phyloP scores from a whole-genome alignment of 2,329 filamentous ascomycete species.

The Scortechinia acanthostroma region DNA sequence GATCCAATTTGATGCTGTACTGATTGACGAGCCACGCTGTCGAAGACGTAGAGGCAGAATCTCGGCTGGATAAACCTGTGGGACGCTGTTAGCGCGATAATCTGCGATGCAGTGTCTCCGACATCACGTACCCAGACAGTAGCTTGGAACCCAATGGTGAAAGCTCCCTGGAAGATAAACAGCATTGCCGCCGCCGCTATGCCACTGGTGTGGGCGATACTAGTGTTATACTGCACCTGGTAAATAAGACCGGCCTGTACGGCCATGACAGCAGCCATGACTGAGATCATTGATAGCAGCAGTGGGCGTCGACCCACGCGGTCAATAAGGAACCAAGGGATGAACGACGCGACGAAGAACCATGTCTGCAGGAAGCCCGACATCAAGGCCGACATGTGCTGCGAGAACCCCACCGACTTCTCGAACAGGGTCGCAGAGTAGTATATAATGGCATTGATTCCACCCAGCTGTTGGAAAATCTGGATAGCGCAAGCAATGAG shows the following conservation, averaged over 20 bases:
- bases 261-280: conserved; percentile 30
- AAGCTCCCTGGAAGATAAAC: conserved; percentile 28
- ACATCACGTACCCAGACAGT: conserved; percentile 17
- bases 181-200: conserved; percentile 29
- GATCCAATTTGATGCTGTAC: neutral
- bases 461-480: conserved; percentile 32
- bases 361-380: conserved; percentile 41
- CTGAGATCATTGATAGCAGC: conserved; percentile 25
- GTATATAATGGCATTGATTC: conserved; percentile 40
- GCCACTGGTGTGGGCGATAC: conserved; percentile 20
- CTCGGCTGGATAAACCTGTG: neutral
- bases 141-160: conserved; percentile 26
- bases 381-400: conserved; percentile 37
- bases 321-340: conserved; percentile 37
- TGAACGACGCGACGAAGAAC: conserved; percentile 28
- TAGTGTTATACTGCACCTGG: conserved; percentile 23
- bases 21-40: neutral
- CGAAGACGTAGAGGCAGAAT: neutral
- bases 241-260: conserved; percentile 29
- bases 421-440: conserved; percentile 37
- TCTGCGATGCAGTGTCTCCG: neutral
- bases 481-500: conserved; percentile 20
- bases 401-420: conserved; percentile 28
- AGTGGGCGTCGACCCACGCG: conserved; percentile 33
- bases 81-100: neutral